Conservation (phyloP, 2,329 filamentous ascomycete genomes). For the Ramichloridium luteum region DNA sequence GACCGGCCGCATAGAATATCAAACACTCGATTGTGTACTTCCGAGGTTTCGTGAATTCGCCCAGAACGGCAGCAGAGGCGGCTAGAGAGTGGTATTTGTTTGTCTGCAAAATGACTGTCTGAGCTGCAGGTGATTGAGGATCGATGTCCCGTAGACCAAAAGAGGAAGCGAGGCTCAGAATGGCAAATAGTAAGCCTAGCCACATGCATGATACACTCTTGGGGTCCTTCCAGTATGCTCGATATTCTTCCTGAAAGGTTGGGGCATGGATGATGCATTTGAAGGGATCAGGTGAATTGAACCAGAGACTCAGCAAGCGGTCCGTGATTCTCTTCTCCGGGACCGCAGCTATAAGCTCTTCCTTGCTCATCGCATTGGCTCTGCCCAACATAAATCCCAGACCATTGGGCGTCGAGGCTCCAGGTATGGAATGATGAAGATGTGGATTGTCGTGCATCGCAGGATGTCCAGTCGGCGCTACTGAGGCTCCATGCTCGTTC, state of each 20-base stretch:
- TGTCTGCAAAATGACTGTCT: constrained; percentile 12
- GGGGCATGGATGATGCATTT: constrained; percentile 50
- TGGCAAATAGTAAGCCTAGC: constrained; percentile 37
- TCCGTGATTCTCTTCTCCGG: constrained; percentile 24
- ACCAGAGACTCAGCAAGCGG: constrained; percentile 22
- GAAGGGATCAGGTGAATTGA: constrained; percentile 25
- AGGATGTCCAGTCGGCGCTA: constrained; percentile 1
- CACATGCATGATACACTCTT: constrained; percentile 29
- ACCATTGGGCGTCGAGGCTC: constrained; percentile 9
- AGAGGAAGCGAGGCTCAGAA: constrained; percentile 31
- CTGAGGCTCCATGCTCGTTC: too few species aligned
- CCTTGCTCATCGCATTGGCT: constrained; percentile 14
- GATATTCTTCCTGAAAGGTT: constrained; percentile 31
- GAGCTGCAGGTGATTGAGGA: constrained; percentile 10
- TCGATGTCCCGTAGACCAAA: constrained; percentile 20
- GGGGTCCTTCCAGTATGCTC: constrained; percentile 34
- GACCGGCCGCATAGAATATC: constrained; percentile 24
- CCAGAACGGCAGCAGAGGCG: constrained; percentile 23
- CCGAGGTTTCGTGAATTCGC: constrained; percentile 33
- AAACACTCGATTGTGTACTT: constrained; percentile 32
- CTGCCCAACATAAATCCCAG: constrained; percentile 19
- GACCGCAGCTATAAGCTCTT: constrained; percentile 21
- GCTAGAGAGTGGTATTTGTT: constrained; percentile 20
- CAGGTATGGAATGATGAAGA: too few species aligned
- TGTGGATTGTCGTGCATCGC: neutral